These are phyloP conservation scores for Cynara cardunculus DNA, from an alignment of 129 eudicot species.

Conservation along the genomic window DNA sequence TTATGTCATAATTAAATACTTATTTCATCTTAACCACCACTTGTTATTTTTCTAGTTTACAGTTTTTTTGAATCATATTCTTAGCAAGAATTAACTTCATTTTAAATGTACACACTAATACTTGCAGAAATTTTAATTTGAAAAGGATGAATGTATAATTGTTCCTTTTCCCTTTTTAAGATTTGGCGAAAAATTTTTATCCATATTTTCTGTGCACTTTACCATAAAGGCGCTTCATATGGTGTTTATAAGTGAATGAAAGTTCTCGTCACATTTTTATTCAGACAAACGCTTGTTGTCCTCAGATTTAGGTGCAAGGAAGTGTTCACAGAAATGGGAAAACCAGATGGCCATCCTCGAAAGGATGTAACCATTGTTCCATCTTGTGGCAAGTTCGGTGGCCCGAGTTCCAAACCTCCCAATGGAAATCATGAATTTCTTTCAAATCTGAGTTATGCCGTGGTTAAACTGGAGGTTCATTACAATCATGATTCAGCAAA, in stretches of 20 bases:
- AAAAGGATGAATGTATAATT: not conserved
- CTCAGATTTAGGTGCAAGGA: not conserved
- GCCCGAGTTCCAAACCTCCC: not conserved
- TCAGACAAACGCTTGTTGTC: not conserved
- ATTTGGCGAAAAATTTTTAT: not conserved
- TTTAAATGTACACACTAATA: not conserved
- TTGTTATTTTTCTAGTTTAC: not conserved
- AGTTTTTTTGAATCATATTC: not conserved
- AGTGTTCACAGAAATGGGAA: not conserved
- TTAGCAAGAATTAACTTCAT: not conserved
- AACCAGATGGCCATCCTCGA: not conserved
- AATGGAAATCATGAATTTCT: not conserved
- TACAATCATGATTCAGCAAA: not conserved
- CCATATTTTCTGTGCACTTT: not conserved
- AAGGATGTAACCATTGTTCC: not conserved
- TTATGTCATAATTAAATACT: not conserved
- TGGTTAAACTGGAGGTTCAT: not conserved
- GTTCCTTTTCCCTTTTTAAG: not conserved
- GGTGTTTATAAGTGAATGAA: not conserved
- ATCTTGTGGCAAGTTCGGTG: not conserved
- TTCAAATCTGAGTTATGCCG: not conserved
- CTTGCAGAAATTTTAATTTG: not conserved
- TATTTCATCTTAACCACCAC: not conserved
- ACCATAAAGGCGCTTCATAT: not conserved
- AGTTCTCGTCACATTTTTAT: not conserved